Evolutionary conservation across 2,329 filamentous ascomycete genomes (phyloP).

Genomic region (Dissoconium aciculare): DNA sequence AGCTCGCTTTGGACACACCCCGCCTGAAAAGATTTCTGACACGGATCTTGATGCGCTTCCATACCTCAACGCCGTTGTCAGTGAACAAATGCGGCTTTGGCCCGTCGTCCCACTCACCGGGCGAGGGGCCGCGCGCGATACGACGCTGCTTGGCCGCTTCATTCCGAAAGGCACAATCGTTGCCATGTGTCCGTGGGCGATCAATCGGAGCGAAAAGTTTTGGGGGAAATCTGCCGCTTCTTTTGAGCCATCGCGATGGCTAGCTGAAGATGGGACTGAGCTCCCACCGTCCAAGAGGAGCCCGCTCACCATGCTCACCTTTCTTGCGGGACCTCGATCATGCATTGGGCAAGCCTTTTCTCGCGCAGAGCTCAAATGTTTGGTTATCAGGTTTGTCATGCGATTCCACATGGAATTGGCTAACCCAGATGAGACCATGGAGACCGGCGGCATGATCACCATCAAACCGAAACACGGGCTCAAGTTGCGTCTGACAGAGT

Average conservation of each 20-base stretch:
- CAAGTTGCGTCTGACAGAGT: conserved; percentile 3
- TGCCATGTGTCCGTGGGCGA: not conserved
- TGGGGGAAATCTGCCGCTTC: conserved; percentile 2
- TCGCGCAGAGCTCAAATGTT: conserved; percentile 7
- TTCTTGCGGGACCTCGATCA: conserved; percentile 3
- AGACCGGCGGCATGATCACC: conserved; percentile 11
- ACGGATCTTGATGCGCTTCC: conserved; percentile 48
- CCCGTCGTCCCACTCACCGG: conserved; percentile 3
- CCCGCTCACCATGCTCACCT: conserved; percentile 19
- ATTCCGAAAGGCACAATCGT: conserved; percentile 4
- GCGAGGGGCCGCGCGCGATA: conserved; percentile 4
- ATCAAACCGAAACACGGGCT: conserved; percentile 12
- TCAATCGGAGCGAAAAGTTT: not conserved
- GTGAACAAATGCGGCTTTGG: conserved; percentile 32
- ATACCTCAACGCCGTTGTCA: conserved; percentile 62
- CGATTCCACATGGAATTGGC: conserved; percentile 12
- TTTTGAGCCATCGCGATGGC: conserved; percentile 5
- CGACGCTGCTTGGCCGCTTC: conserved; percentile 1
- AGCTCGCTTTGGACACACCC: not conserved
- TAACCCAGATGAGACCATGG: conserved; percentile 10
- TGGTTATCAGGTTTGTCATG: conserved; percentile 15
- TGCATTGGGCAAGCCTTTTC: conserved; percentile 7
- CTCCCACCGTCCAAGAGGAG: conserved; percentile 2
- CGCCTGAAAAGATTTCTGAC: not conserved
- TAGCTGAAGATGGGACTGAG: conserved; percentile 1